Conservation (phyloP, 2,329 filamentous ascomycete genomes). For the Fusarium chuoi region DNA sequence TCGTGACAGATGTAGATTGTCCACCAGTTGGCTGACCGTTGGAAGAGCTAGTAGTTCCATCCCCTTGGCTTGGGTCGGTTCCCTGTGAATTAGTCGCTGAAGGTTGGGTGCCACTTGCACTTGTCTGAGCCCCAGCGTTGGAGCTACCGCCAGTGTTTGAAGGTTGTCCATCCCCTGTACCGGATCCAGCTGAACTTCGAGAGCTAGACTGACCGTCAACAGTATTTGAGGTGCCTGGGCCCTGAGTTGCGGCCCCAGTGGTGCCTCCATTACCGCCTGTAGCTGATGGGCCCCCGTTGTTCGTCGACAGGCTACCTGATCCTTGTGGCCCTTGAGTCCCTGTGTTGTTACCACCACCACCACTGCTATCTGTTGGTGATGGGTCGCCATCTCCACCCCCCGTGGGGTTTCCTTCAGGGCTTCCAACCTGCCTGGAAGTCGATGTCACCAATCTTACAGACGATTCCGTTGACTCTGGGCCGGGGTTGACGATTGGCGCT, state of each 20-base stretch:
- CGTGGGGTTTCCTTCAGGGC: background rate
- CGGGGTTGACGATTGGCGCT: constrained; percentile 1
- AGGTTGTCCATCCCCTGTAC: background rate
- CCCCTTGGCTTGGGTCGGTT: background rate
- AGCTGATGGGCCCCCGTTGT: background rate
- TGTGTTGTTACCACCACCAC: background rate
- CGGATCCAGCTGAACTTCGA: background rate
- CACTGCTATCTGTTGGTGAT: background rate
- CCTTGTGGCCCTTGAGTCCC: background rate
- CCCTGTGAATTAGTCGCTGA: background rate
- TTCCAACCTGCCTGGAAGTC: background rate
- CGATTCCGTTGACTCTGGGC: background rate
- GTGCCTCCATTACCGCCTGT: background rate
- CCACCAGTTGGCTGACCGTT: background rate
- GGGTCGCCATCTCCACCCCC: background rate
- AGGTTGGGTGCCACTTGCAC: background rate
- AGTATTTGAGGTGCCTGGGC: background rate
- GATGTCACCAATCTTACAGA: background rate
- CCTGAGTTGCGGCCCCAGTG: background rate
- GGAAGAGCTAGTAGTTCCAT: background rate
- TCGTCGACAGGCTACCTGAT: background rate
- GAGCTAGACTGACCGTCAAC: background rate
- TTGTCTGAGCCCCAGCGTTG: background rate
- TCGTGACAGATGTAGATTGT: background rate
- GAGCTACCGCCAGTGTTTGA: background rate